A percentile compares a stretch with the other conserved stretches of the same genome.
Conservation (phyloP, 192 early-diverging fungal species). For the Podila epigama region DNA sequence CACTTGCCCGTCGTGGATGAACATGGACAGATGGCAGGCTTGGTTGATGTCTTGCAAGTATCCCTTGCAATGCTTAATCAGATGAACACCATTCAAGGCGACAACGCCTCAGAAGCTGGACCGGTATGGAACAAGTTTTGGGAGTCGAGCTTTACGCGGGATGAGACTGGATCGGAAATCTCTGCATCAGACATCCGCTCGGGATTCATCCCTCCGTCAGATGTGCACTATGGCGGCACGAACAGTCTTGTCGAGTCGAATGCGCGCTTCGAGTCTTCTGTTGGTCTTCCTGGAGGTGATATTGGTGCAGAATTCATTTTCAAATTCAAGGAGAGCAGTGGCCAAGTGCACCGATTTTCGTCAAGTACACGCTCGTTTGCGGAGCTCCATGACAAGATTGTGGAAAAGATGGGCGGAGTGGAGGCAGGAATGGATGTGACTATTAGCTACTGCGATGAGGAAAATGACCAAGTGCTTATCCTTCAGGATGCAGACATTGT, state of each 20-base stretch:
- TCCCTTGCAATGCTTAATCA: constrained; percentile 81
- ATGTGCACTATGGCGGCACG: constrained; percentile 25
- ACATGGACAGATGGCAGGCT: constrained; percentile 69
- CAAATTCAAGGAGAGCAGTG: constrained; percentile 67
- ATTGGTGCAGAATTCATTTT: constrained; percentile 55
- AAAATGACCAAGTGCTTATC: constrained; percentile 83
- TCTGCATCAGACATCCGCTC: constrained; percentile 37
- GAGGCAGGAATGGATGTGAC: constrained; percentile 23
- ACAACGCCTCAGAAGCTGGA: constrained; percentile 10
- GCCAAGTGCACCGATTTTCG: constrained; percentile 74
- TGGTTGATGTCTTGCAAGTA: constrained; percentile 82
- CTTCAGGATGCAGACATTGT: constrained; percentile 76
- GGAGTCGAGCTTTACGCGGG: constrained; percentile 49
- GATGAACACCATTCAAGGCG: constrained; percentile 64
- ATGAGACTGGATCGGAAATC: constrained; percentile 44
- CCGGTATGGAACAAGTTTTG: constrained; percentile 57
- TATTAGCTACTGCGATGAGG: constrained; percentile 84
- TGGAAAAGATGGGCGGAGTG: constrained; percentile 59
- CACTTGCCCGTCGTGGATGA: constrained; percentile 78
- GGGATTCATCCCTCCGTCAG: constrained; percentile 11
- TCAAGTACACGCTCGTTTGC: constrained; percentile 53
- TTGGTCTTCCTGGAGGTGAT: constrained; percentile 12
- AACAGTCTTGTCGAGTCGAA: constrained; percentile 22
- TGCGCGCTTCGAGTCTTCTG: constrained; percentile 12
- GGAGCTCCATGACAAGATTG: constrained; percentile 61